A percentile compares a stretch with the other conserved stretches of the same genome.
Evolutionary conservation across 352 stramenopile species (phyloP).

Genomic region (Pythium rhizo-oryzae): DNA sequence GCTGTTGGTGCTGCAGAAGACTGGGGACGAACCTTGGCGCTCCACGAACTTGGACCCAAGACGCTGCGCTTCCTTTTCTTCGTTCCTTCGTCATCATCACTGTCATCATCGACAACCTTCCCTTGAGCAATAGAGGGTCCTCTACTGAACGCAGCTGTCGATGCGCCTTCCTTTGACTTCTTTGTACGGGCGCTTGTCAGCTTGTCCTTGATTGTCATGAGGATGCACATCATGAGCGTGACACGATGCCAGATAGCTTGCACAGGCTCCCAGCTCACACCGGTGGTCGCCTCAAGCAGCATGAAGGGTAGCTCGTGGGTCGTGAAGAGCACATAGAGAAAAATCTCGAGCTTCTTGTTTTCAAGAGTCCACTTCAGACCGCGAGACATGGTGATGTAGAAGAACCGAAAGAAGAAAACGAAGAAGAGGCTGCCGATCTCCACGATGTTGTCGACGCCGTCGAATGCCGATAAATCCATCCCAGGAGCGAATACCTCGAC

Average conservation of each 20-base stretch:
- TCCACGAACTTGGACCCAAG: background rate
- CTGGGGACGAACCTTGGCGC: background rate
- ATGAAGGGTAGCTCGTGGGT: constrained; percentile 35
- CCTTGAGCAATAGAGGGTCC: background rate
- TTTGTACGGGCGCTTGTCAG: background rate
- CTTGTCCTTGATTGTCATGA: constrained; percentile 31
- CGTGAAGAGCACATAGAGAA: constrained; percentile 30
- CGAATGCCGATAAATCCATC: constrained; percentile 5
- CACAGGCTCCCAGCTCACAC: constrained; percentile 38
- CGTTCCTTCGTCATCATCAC: background rate
- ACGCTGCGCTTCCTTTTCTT: background rate
- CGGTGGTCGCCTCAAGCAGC: constrained; percentile 23
- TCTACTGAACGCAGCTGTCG: constrained; percentile 1
- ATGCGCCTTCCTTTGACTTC: constrained; percentile 1
- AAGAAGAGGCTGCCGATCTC: constrained; percentile 22
- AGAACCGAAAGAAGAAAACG: constrained; percentile 37
- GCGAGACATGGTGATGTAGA: constrained; percentile 30
- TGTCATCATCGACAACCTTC: background rate
- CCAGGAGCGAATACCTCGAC: background rate
- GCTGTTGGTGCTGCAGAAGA: background rate
- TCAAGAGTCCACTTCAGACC: constrained; percentile 15
- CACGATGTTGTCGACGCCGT: constrained; percentile 27
- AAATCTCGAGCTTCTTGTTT: constrained; percentile 27
- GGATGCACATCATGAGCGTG: constrained; percentile 38
- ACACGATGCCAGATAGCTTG: constrained; percentile 43